Percentiles rank a stretch among this genome's conserved stretches.
Conservation (phyloP, 805 yeast species). For the Zygosaccharomyces bisporus region DNA sequence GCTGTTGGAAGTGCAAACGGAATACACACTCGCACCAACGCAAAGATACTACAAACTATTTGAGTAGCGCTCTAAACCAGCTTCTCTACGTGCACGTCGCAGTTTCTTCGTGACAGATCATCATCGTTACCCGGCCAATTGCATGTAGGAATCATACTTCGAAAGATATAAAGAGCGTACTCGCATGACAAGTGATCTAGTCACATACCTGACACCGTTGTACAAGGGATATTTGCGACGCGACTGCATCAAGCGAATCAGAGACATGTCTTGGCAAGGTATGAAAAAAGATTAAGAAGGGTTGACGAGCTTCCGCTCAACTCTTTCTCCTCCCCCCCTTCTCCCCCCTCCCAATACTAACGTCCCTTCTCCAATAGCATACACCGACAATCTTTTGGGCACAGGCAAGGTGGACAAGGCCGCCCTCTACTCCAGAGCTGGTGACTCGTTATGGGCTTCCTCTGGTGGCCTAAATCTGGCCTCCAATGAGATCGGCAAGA, state of each 20-base stretch:
- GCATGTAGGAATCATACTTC: neutral
- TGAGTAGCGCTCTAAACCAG: too few species aligned
- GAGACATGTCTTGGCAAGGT: slow-evolving; percentile 47
- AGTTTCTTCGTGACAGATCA: neutral
- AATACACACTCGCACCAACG: too few species aligned
- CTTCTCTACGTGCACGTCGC: too few species aligned
- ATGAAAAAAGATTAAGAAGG: slow-evolving; percentile 20
- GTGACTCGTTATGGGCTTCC: slow-evolving; percentile 92
- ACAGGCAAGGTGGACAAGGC: slow-evolving; percentile 91
- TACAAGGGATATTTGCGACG: neutral
- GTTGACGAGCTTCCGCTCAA: neutral
- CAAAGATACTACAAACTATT: too few species aligned
- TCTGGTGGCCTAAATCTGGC: slow-evolving; percentile 62
- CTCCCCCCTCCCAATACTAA: slow-evolving; percentile 7
- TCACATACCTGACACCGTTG: neutral
- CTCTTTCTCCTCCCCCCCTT: neutral
- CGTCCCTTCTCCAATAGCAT: slow-evolving; percentile 51
- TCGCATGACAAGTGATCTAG: slow-evolving; percentile 2
- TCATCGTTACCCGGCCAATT: slow-evolving; percentile 6
- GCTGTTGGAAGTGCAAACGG: too few species aligned
- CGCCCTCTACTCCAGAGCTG: slow-evolving; percentile 89
- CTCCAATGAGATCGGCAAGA: slow-evolving; percentile 64
- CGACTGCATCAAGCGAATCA: neutral
- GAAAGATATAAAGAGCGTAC: neutral
- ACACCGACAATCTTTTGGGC: slow-evolving; percentile 86